phyloP scores from a whole-genome alignment of 805 yeast species.

The Spathaspora sp. region DNA sequence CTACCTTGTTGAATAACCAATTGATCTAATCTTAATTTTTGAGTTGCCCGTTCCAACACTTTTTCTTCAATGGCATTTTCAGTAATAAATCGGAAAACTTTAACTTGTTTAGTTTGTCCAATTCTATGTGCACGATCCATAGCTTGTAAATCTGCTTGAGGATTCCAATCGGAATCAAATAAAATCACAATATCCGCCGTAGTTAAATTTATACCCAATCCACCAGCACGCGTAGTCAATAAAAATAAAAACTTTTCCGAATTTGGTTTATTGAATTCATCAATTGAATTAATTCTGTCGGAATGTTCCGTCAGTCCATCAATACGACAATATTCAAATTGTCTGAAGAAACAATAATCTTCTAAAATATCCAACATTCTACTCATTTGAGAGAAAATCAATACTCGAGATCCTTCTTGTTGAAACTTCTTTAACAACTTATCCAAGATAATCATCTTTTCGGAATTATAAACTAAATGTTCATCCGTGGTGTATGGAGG shows the following conservation, averaged over 20 bases:
- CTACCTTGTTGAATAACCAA: slow-evolving; percentile 77
- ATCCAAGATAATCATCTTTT: slow-evolving; percentile 70
- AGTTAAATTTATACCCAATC: slow-evolving; percentile 79
- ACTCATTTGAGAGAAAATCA: slow-evolving; percentile 82
- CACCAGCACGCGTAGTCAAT: slow-evolving; percentile 86
- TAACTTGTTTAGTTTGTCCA: slow-evolving; percentile 82
- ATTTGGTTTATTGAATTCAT: slow-evolving; percentile 74
- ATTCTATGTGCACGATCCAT: slow-evolving; percentile 90
- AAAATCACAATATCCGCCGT: slow-evolving; percentile 75
- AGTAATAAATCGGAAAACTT: slow-evolving; percentile 72
- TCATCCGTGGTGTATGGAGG: slow-evolving; percentile 87
- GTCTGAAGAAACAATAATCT: slow-evolving; percentile 72
- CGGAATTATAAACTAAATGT: slow-evolving; percentile 70
- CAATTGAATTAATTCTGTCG: slow-evolving; percentile 72
- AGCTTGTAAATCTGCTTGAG: slow-evolving; percentile 85
- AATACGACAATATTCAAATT: slow-evolving; percentile 69
- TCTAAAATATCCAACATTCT: slow-evolving; percentile 77
- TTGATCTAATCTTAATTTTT: slow-evolving; percentile 73
- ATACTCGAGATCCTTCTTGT: slow-evolving; percentile 70
- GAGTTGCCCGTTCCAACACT: slow-evolving; percentile 77
- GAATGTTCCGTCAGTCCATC: slow-evolving; percentile 82
- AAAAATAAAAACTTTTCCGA: slow-evolving; percentile 70
- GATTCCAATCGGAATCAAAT: slow-evolving; percentile 85
- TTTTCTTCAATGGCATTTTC: slow-evolving; percentile 84
- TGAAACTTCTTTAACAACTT: slow-evolving; percentile 57